These are phyloP conservation scores for Saccharomyces eubayanus DNA, from an alignment of 805 yeast species.

Conservation along the genomic window DNA sequence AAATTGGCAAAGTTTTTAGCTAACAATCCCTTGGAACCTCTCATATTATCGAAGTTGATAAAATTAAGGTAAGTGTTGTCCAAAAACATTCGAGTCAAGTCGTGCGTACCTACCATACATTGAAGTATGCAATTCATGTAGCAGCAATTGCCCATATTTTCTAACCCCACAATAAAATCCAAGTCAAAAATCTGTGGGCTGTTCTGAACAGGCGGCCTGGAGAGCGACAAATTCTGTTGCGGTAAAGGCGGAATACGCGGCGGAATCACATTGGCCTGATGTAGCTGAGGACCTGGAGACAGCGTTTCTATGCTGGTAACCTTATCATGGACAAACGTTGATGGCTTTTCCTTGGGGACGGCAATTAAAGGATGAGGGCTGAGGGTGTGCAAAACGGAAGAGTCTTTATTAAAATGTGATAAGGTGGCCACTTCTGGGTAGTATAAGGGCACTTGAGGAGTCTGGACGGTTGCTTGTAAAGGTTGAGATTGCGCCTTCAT, in stretches of 20 bases:
- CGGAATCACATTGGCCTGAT: background rate
- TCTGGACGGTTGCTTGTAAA: background rate
- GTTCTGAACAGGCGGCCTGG: conserved; percentile 1
- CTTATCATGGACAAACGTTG: background rate
- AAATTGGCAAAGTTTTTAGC: conserved; percentile 62
- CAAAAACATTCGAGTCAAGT: conserved; percentile 54
- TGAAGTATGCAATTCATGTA: conserved; percentile 90
- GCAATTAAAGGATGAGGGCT: background rate
- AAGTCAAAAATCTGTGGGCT: conserved; percentile 13
- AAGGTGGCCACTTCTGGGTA: background rate
- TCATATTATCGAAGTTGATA: conserved; percentile 59
- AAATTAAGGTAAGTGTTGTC: conserved; percentile 52
- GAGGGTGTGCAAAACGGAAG: background rate
- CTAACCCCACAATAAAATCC: conserved; percentile 58
- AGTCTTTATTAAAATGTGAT: background rate
- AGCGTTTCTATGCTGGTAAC: background rate
- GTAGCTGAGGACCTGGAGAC: background rate
- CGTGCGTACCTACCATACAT: conserved; percentile 68
- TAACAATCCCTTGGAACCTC: conserved; percentile 73
- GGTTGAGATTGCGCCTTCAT: background rate
- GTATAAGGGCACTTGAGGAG: background rate
- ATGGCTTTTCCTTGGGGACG: background rate
- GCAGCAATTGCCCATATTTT: conserved; percentile 83
- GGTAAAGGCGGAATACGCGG: conserved; percentile 16
- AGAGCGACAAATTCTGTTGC: conserved; percentile 1